Evolutionary conservation across 1,284 basidiomycete genomes (phyloP).

Genomic region (Puccinia hordei): DNA sequence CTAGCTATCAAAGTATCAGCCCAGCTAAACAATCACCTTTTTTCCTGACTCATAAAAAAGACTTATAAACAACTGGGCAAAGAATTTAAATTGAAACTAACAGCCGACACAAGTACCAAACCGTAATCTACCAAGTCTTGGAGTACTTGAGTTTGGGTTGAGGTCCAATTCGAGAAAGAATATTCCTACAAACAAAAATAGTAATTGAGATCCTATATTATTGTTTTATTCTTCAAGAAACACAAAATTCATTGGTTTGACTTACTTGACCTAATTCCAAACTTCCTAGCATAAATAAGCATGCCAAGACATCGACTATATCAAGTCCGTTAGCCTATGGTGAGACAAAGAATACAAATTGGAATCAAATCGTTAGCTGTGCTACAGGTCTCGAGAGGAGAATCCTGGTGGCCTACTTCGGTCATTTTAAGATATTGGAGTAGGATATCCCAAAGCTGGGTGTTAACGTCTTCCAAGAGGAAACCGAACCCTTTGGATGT

Average conservation of each 20-base stretch:
- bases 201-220: conserved; percentile 4
- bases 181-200: conserved; percentile 69
- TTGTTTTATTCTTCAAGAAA: background rate
- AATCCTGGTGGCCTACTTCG: conserved; percentile 64
- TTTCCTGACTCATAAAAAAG: conserved; percentile 15
- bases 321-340: conserved; percentile 79
- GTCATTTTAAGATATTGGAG: conserved; percentile 83
- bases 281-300: conserved; percentile 92
- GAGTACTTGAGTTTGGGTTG: conserved; percentile 81
- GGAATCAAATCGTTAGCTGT: background rate
- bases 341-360: background rate
- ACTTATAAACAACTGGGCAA: background rate
- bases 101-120: conserved; percentile 69
- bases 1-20: conserved; percentile 29
- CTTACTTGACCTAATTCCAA: conserved; percentile 83
- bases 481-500: conserved; percentile 97
- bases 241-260: conserved; percentile 49
- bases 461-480: conserved; percentile 90
- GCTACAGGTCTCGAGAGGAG: background rate
- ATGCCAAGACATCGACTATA: conserved; percentile 87
- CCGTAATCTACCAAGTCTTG: conserved; percentile 93
- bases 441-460: conserved; percentile 94
- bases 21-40: conserved; percentile 8
- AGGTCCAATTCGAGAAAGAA: conserved; percentile 76
- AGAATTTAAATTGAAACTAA: background rate